Evolutionary conservation across 345 rosid genomes (phyloP), one percentile per base, ranked within the genome.

Genomic region (Lepidium sativum): DNA sequence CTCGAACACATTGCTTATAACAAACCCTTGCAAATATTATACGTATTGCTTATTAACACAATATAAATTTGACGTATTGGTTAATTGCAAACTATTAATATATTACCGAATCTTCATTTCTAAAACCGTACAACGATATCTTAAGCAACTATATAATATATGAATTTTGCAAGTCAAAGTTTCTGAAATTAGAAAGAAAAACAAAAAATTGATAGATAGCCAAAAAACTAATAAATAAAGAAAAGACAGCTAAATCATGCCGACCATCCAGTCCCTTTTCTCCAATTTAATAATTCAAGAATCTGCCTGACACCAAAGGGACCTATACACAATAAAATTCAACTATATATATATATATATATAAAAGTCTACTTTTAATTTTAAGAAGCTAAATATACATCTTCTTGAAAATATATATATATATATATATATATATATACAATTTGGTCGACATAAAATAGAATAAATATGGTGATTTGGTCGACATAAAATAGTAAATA

Each of bases 131-230:
- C 41, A 50, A 43, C 6, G 18, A 34, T 58, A 50, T 49, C 43
- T 34, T 23, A 27, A 61, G 62, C n/a, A 15, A 33, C 60, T 4
- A 6, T 45, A 32, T 41, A 35, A 9, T 9, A 31, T 47, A 15
- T 13, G 52, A 55, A 14, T 63, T 39, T 0, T 56, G 6, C 6
- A 63, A 40, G 70, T 72, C 60, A 57, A 72, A 65, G 54, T 57
- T 58, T 58, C 61, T 65, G 47, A 25, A 72, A 57, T 29, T 72
- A 65, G 76, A 57, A 72, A 58, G 66, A 40, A 65, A 58, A 57
- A 58, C 51, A 29, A 18, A 40, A 15, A n/a, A n/a, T n/a, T n/a
- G n/a, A n/a, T n/a, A n/a, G n/a, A 58, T 23, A 20, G 63, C 59
- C 58, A 15, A 54, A n/a, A n/a, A n/a, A n/a, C n/a, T n/a, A 61